A percentile compares a stretch with the other conserved stretches of the same genome.
These are phyloP conservation scores for Candida pini DNA, from an alignment of 805 yeast species.

Conservation along the genomic window DNA sequence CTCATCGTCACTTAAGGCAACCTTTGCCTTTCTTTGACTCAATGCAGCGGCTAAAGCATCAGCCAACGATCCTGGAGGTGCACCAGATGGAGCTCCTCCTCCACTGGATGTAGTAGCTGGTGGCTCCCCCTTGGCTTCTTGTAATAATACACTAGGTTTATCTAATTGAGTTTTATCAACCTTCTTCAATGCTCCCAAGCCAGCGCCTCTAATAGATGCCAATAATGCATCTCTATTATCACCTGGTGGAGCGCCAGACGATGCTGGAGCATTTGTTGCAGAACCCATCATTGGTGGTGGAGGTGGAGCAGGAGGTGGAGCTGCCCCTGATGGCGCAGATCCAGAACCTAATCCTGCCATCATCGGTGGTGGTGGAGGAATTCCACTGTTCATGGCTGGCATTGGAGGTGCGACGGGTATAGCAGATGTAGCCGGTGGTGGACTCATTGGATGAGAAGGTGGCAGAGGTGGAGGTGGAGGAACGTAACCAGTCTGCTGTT, in stretches of 20 bases:
- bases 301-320: slow-evolving; percentile 29
- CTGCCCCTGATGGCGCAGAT: slow-evolving; percentile 27
- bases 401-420: slow-evolving; percentile 26
- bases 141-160: slow-evolving; percentile 65
- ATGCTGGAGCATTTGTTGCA: slow-evolving; percentile 34
- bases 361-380: slow-evolving; percentile 20
- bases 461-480: slow-evolving; percentile 16
- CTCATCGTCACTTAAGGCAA: slow-evolving; percentile 75
- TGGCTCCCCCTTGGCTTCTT: slow-evolving; percentile 66
- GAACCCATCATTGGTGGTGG: slow-evolving; percentile 28
- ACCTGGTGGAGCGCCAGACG: slow-evolving; percentile 35
- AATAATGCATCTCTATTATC: slow-evolving; percentile 73
- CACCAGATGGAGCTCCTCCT: slow-evolving; percentile 32
- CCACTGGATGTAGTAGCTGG: slow-evolving; percentile 27
- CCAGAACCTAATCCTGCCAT: slow-evolving; percentile 5
- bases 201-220: slow-evolving; percentile 81
- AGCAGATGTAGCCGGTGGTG: slow-evolving; percentile 9
- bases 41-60: slow-evolving; percentile 77
- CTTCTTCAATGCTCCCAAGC: slow-evolving; percentile 61
- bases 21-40: slow-evolving; percentile 75
- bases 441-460: slow-evolving; percentile 26
- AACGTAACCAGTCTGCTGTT: slow-evolving; percentile 29
- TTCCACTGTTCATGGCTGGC: slow-evolving; percentile 22
- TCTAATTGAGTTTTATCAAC: slow-evolving; percentile 83
- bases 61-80: slow-evolving; percentile 39